These are phyloP conservation scores for Tulasnella sp. DNA, from an alignment of 768 basidiomycete species.

Conservation along the genomic window DNA sequence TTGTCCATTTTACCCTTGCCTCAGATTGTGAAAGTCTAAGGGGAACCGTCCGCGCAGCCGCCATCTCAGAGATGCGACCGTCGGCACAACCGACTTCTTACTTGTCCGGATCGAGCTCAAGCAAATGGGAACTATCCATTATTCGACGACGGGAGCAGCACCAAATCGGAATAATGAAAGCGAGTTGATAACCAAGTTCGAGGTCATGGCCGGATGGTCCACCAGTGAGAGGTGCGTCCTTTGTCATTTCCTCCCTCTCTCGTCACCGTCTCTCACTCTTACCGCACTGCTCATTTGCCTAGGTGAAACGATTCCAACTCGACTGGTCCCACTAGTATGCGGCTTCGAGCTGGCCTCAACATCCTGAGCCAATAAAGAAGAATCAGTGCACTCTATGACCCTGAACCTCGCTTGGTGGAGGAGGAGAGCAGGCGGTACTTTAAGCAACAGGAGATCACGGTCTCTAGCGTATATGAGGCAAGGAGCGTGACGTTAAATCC, in stretches of 20 bases:
- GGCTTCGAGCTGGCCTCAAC: constrained; percentile 98
- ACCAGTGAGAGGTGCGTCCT: constrained; percentile 35
- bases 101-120: constrained; percentile 98
- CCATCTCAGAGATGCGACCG: constrained; percentile 97
- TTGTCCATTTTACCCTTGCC: constrained; percentile 21
- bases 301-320: constrained; percentile 97
- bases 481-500: too few relatives aligned
- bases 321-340: constrained; percentile 91
- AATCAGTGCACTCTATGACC: constrained; percentile 93
- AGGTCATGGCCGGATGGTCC: constrained; percentile 53
- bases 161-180: constrained; percentile 99
- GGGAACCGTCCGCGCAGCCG: constrained; percentile 53
- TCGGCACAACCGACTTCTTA: constrained; percentile 98
- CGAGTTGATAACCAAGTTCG: constrained; percentile 97
- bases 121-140: constrained; percentile 97
- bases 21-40: not conserved
- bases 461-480: constrained; percentile 71
- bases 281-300: too few relatives aligned
- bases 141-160: constrained; percentile 92
- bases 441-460: constrained; percentile 93
- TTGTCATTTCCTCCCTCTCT: not conserved
- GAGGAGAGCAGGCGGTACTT: constrained; percentile 97
- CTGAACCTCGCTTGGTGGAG: constrained; percentile 91
- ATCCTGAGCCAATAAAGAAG: constrained; percentile 99
- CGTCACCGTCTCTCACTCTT: not conserved